Base-by-base conservation (phyloP, 805 yeast genomes). In the Hanseniaspora vineae region DNA sequence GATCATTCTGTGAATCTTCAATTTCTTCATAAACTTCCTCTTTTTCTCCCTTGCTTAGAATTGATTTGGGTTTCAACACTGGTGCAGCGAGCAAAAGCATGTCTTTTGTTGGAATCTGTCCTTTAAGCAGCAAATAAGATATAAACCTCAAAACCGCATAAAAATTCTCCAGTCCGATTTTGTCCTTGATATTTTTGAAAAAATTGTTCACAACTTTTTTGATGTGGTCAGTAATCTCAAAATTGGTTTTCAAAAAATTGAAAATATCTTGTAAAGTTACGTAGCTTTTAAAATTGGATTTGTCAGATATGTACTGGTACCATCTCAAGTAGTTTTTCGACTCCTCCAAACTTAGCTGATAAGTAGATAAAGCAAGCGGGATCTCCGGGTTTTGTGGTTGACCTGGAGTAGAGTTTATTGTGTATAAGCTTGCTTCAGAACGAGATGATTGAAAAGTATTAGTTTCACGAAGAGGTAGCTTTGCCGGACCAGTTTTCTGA, bases 101-200 rank as follows among this genome's bases (percentile, higher is more conserved):
- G 19, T 68, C 63, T 52, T 86, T 66, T 29, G 69, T 62, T 2
- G 86, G 82, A n/a, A 70, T 59, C 33, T 63, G 55, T 2, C 81
- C 81, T 33, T 62, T 55, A 2, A 65, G 44, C 15, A 85, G 62
- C 0, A 81, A 70, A 61, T 86, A 96, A 17, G 95, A 76, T 13
- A 88, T 73, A 18, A 92, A 72, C 55, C 98, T 71, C 47, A 90
- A 61, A 35, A 87, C 72, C 0, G 95, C 96, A 66, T 84, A 92
- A 65, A 92, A 90, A 61, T 88, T 94, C 6, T 95, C 95, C 47
- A 88, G 80, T 56, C 86, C 88, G 48, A 90, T 71, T 2, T 83
- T 73, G 48, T 70, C 71, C 33, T 73, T 56, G 47, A 75, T 71
- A 48, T 72, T 70, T 33, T 70, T 64, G 58, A 79, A 80, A 19